Percentiles rank a stretch among this genome's conserved stretches.
Conservation (phyloP, 768 basidiomycete species). For the Lyophyllum semitale region DNA sequence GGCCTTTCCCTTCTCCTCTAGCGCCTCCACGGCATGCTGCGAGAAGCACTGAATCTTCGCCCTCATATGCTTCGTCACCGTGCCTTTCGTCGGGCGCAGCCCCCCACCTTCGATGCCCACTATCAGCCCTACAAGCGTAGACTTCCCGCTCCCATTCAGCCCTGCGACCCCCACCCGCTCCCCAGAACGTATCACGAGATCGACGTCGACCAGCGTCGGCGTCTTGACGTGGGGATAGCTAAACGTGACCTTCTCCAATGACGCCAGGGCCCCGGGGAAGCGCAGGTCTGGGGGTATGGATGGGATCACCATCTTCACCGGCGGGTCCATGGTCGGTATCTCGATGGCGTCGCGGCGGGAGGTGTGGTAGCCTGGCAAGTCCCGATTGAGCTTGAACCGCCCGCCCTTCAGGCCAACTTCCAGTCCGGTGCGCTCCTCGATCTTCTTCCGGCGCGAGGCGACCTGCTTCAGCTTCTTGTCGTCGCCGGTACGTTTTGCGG, state of each 20-base stretch:
- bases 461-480: conserved; percentile 58
- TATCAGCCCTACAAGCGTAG: conserved; percentile 38
- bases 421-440: conserved; percentile 40
- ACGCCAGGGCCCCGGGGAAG: conserved; percentile 25
- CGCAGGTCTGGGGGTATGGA: conserved; percentile 22
- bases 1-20: conserved; percentile 30
- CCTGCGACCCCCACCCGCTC: conserved; percentile 26
- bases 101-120: conserved; percentile 8
- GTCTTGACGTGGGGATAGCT: conserved; percentile 23
- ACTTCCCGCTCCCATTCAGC: conserved; percentile 47
- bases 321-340: conserved; percentile 37
- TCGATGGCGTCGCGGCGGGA: conserved; percentile 40
- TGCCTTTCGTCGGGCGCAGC: conserved; percentile 46
- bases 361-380: conserved; percentile 43
- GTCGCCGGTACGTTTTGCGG: conserved; percentile 60
- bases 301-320: conserved; percentile 35
- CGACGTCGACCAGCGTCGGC: conserved; percentile 18
- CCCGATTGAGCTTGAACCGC: conserved; percentile 60
- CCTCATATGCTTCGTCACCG: conserved; percentile 52
- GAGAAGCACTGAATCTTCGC: conserved; percentile 61
- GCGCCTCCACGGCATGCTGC: conserved; percentile 61
- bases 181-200: conserved; percentile 25
- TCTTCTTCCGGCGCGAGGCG: conserved; percentile 60
- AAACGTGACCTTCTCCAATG: conserved; percentile 23
- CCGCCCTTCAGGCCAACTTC: conserved; percentile 41